Evolutionary conservation across 2,329 filamentous ascomycete species (phyloP).

Genomic region (Westerdykella sp.): DNA sequence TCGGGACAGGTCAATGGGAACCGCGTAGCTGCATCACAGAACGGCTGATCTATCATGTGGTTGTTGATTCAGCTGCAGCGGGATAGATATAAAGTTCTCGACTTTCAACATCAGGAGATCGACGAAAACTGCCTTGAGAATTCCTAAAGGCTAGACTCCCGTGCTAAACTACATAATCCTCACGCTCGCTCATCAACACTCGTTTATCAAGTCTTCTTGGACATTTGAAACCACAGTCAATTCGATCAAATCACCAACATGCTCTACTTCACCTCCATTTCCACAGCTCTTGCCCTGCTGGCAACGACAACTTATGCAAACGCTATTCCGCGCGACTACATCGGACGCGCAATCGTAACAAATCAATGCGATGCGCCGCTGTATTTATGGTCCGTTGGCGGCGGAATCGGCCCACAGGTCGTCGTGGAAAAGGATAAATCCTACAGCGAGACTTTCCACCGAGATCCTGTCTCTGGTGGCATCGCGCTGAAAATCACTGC

Average conservation of each 20-base stretch:
- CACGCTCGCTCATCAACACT: background rate
- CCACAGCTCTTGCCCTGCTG: constrained; percentile 10
- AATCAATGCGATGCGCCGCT: constrained; percentile 25
- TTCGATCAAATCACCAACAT: constrained; percentile 7
- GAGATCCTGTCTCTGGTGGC: constrained; percentile 16
- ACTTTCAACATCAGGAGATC: background rate
- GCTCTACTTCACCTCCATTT: constrained; percentile 1
- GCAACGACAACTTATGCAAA: constrained; percentile 6
- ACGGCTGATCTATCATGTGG: too few species aligned
- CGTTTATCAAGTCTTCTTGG: background rate
- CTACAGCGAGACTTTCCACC: constrained; percentile 20
- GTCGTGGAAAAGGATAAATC: constrained; percentile 17
- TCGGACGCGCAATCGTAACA: constrained; percentile 21
- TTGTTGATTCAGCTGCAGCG: too few species aligned
- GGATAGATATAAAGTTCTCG: background rate
- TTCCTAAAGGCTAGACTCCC: background rate
- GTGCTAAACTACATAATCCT: background rate
- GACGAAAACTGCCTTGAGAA: background rate
- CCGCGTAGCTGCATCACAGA: too few species aligned
- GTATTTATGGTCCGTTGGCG: constrained; percentile 28
- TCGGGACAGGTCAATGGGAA: background rate
- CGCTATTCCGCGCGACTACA: constrained; percentile 5
- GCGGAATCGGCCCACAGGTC: constrained; percentile 11
- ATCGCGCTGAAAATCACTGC: constrained; percentile 21
- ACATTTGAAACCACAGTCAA: background rate